These are phyloP conservation scores for Nelumbo lutea DNA, from an alignment of 164 flowering plant genomes.

Conservation along the genomic window DNA sequence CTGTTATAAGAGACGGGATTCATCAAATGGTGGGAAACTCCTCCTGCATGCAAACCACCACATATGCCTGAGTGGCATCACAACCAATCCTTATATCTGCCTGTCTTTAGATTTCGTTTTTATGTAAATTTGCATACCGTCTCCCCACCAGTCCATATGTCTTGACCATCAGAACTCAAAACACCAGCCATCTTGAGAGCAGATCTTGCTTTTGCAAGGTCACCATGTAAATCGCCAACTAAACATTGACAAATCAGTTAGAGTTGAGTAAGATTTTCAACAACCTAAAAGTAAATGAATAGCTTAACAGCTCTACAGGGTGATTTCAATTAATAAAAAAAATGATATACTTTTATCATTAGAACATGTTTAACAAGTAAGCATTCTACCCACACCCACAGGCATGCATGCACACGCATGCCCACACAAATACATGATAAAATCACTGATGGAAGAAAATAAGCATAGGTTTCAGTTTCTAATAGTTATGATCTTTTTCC, in stretches of 20 bases:
- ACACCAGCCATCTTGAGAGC: constrained; percentile 91
- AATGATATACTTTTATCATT: too few relatives aligned
- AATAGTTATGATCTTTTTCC: too few relatives aligned
- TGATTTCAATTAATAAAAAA: neutral
- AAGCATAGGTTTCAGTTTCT: too few relatives aligned
- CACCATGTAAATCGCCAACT: constrained; percentile 98
- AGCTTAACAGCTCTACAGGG: neutral
- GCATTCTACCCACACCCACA: too few relatives aligned
- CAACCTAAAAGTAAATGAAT: neutral
- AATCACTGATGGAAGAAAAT: too few relatives aligned
- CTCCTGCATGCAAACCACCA: neutral
- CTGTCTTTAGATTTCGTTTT: neutral
- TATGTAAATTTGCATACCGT: constrained; percentile 41
- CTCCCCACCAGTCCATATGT: constrained; percentile 83
- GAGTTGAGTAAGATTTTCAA: neutral
- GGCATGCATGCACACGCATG: too few relatives aligned
- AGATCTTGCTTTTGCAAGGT: constrained; percentile 63
- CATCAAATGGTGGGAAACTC: neutral
- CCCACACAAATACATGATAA: too few relatives aligned
- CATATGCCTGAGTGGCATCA: neutral
- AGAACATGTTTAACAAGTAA: too few relatives aligned
- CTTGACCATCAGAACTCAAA: constrained; percentile 64
- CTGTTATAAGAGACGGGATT: neutral
- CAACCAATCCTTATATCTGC: neutral
- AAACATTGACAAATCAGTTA: constrained; percentile 8